phyloP scores from a whole-genome alignment of 2,329 filamentous ascomycete genomes.

The Dissoconium aciculare region DNA sequence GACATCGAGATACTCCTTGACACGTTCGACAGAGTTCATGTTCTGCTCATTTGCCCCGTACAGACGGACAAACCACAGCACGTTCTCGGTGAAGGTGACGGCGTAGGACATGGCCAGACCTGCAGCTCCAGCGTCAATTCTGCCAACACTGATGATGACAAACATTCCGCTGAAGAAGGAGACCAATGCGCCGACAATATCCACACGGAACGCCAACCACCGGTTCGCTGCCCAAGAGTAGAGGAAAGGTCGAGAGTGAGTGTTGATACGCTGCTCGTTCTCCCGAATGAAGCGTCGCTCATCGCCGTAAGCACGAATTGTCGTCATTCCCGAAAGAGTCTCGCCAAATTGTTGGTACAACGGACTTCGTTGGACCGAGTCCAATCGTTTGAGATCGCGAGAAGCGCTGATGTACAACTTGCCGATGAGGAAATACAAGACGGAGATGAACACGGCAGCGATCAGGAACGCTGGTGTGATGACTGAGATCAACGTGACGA shows the following conservation, averaged over 20 bases:
- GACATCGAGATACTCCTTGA: conserved; percentile 93
- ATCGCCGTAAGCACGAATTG: conserved; percentile 90
- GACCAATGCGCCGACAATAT: conserved; percentile 78
- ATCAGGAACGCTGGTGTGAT: conserved; percentile 88
- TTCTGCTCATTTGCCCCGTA: conserved; percentile 96
- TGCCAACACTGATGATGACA: conserved; percentile 67
- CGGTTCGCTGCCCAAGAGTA: conserved; percentile 93
- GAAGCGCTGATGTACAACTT: conserved; percentile 82
- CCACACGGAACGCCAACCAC: conserved; percentile 88
- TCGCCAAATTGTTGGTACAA: conserved; percentile 97
- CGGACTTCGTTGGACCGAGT: conserved; percentile 86
- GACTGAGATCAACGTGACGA: conserved; percentile 68
- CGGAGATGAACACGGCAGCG: conserved; percentile 69
- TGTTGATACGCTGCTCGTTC: conserved; percentile 77
- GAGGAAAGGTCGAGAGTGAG: conserved; percentile 83
- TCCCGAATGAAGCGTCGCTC: conserved; percentile 86
- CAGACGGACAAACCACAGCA: conserved; percentile 86
- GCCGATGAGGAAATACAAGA: conserved; percentile 69
- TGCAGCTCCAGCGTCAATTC: conserved; percentile 76
- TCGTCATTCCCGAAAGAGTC: conserved; percentile 85
- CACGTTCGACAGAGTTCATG: conserved; percentile 96
- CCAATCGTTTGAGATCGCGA: conserved; percentile 86
- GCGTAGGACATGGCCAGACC: conserved; percentile 92
- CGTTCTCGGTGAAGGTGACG: conserved; percentile 91
- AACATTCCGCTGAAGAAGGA: conserved; percentile 89